phyloP scores from a whole-genome alignment of 2,329 filamentous ascomycete species.

The Colletotrichum simmondsii region DNA sequence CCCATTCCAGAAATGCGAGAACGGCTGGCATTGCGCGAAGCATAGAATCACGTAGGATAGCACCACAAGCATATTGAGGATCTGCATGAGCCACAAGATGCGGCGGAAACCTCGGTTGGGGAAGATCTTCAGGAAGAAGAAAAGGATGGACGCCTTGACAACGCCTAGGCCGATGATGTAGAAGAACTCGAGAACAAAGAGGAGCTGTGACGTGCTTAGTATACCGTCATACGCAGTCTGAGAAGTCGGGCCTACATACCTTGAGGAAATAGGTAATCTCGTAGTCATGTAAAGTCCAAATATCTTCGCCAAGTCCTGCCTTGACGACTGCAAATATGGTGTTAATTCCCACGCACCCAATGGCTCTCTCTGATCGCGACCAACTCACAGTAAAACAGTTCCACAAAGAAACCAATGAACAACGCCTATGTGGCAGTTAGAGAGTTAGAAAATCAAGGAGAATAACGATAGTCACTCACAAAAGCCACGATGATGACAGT shows the following conservation, averaged over 20 bases:
- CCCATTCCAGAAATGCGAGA: not conserved
- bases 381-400: not conserved
- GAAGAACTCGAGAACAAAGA: not conserved
- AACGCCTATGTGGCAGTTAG: not conserved
- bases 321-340: slow-evolving; percentile 38
- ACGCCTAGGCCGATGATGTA: not conserved
- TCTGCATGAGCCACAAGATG: not conserved
- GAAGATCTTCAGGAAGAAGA: slow-evolving; percentile 12
- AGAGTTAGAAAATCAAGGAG: too few relatives aligned
- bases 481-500: slow-evolving; percentile 1
- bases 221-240: too few relatives aligned
- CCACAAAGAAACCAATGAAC: not conserved
- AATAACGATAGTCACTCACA: not conserved
- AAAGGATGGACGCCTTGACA: slow-evolving; percentile 14
- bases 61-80: not conserved
- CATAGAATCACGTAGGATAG: not conserved
- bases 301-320: slow-evolving; percentile 47
- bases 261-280: slow-evolving; percentile 43
- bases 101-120: not conserved
- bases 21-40: slow-evolving; percentile 1
- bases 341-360: slow-evolving; percentile 10
- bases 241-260: slow-evolving; percentile 27
- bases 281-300: slow-evolving; percentile 45
- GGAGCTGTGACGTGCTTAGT: not conserved
- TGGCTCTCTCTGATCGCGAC: too few relatives aligned